A percentile compares a stretch with the other conserved stretches of the same genome.
phyloP scores from a whole-genome alignment of 805 yeast genomes.

The Candida krabiensis region DNA sequence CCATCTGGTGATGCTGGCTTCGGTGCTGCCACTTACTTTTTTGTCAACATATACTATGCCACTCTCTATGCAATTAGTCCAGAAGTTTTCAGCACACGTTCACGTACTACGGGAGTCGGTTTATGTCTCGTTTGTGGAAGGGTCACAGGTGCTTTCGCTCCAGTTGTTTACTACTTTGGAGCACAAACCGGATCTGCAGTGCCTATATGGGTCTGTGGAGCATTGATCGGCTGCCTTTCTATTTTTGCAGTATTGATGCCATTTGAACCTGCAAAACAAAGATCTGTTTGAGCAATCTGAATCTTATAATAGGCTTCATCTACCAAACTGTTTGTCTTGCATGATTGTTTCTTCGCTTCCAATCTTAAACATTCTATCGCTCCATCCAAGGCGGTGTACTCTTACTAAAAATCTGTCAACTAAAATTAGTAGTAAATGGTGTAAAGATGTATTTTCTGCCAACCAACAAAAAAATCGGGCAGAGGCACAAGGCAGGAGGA shows the following conservation, averaged over 20 bases:
- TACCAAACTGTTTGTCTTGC: no score
- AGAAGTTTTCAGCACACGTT: slow-evolving; percentile 54
- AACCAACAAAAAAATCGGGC: no score
- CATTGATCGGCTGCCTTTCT: slow-evolving; percentile 48
- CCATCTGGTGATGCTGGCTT: slow-evolving; percentile 54
- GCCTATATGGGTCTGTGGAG: slow-evolving; percentile 64
- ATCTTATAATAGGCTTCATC: no score
- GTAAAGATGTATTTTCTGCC: no score
- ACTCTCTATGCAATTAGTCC: slow-evolving; percentile 67
- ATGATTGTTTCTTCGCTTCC: no score
- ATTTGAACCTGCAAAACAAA: slow-evolving; percentile 45
- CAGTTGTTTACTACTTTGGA: slow-evolving; percentile 55
- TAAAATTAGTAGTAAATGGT: no score
- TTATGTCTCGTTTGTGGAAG: slow-evolving; percentile 55
- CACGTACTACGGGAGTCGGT: slow-evolving; percentile 61
- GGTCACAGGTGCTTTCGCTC: slow-evolving; percentile 56
- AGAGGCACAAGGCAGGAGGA: no score
- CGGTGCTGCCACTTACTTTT: slow-evolving; percentile 48
- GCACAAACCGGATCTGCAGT: slow-evolving; percentile 48
- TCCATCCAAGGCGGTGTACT: no score
- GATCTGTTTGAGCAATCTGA: slow-evolving; percentile 28
- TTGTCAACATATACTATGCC: slow-evolving; percentile 52
- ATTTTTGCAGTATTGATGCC: slow-evolving; percentile 47
- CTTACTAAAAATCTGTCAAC: no score
- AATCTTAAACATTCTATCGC: no score